Base-by-base conservation (phyloP, 2,329 filamentous ascomycete genomes). In the Emergomyces pasteurianus region DNA sequence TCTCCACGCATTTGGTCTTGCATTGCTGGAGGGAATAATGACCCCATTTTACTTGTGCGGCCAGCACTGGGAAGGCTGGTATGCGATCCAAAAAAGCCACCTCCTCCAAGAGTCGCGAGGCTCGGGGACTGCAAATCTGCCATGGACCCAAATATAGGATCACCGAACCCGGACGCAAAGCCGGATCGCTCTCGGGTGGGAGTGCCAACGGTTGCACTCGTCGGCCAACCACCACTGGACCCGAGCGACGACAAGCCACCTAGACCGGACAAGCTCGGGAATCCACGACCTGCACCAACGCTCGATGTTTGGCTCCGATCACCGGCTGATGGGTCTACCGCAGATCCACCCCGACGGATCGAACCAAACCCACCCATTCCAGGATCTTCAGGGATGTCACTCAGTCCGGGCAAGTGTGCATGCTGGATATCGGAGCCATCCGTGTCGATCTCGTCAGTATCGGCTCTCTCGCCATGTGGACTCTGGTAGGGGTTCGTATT, bases 401-500 rank as follows among this genome's bases (percentile, higher is more conserved):
- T 79, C 60, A 84, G 73, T 14, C 79, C 79, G 50, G 79, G 78
- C 60, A 80, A 78, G 58, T 79, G 78, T 42, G 76, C 66, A 60
- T 79, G 77, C 59, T 79, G 78, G 58, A 80, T 79, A 63, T 81
- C 79, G 55, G 81, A 78, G 31, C 81, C 81, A 55, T 80, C 79
- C 6, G 78, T 76, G 52, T 87, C 82, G 53, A 81, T 79, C 64
- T 83, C 81, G 62, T 85, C 82, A 21, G 83, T 83, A 55, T 89
- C 85, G 5, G 78, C 79, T 52, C 85, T 85, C 31, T 91, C 88
- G 43, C 87, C 88, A 8, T 88, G 85, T 2, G 94, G 94, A 72
- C 92, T 97, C 65, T 92, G 89, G 71, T 94, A 99, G 1, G 94
- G 94, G 70, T 99, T 99, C 2, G 94, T 97, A 69, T 95, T 90